Conservation (phyloP, 345 rosid species). For the Populus pruinosa region DNA sequence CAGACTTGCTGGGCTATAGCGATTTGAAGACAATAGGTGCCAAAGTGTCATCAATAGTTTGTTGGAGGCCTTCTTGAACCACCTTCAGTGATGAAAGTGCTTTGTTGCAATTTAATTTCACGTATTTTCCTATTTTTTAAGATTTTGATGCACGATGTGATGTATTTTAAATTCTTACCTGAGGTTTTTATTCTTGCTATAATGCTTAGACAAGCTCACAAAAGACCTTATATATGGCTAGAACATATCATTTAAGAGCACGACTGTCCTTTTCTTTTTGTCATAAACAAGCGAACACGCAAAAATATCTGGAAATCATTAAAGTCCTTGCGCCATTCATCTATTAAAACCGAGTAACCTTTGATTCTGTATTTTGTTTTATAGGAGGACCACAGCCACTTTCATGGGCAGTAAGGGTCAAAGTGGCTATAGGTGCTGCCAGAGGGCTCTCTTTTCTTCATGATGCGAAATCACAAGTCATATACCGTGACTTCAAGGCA, state of each 20-base stretch:
- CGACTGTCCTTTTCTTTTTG: background rate
- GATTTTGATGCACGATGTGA: background rate
- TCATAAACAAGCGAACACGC: background rate
- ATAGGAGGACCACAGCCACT: constrained; percentile 82
- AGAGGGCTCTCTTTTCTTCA: constrained; percentile 90
- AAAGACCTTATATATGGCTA: background rate
- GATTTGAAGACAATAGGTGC: background rate
- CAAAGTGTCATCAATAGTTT: background rate
- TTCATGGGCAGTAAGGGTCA: constrained; percentile 78
- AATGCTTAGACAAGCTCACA: background rate
- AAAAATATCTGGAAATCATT: background rate
- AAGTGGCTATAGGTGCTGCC: constrained; percentile 88
- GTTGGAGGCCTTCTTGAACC: background rate
- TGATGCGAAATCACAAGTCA: constrained; percentile 83
- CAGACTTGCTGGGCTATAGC: background rate
- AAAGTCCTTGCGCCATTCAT: constrained; percentile 4
- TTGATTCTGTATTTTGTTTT: constrained; percentile 17
- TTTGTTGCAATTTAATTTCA: background rate
- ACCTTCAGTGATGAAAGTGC: background rate
- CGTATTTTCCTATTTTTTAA: background rate
- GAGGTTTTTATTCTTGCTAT: background rate
- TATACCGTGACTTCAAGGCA: constrained; percentile 89
- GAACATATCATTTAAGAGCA: background rate
- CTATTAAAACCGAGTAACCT: background rate
- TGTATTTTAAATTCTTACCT: background rate